Percentiles rank a stretch among this genome's conserved stretches.
Evolutionary conservation across 2,329 filamentous ascomycete genomes (phyloP).

Genomic region (Alternaria brassicae): DNA sequence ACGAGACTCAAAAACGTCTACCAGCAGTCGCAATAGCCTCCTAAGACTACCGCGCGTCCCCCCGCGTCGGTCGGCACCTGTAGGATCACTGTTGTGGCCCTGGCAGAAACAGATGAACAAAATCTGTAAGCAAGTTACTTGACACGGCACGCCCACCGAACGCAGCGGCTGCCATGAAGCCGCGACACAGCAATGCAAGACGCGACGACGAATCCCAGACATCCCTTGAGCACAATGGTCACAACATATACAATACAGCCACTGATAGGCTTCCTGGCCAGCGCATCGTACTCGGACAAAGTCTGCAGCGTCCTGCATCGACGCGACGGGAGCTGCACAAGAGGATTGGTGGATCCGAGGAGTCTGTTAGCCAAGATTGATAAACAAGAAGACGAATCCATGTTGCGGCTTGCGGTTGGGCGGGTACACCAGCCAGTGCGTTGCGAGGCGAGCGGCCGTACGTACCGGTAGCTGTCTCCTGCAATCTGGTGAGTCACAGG

Average conservation of each 20-base stretch:
- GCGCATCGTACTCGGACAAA: constrained; percentile 13
- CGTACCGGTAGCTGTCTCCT: background rate
- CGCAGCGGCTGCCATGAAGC: constrained; percentile 21
- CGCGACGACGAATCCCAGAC: constrained; percentile 18
- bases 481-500: background rate
- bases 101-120: constrained; percentile 12
- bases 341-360: background rate
- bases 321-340: background rate
- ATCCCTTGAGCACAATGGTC: no score
- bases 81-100: constrained; percentile 23
- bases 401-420: background rate
- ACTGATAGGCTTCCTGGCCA: no score
- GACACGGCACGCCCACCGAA: constrained; percentile 18
- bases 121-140: constrained; percentile 20
- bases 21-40: constrained; percentile 21
- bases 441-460: background rate
- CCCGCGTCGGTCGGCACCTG: constrained; percentile 24
- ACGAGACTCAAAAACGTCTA: no score
- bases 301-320: constrained; percentile 17
- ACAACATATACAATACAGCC: no score
- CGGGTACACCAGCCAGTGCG: background rate
- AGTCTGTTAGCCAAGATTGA: background rate
- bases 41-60: constrained; percentile 24
- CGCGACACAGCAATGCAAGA: constrained; percentile 19
- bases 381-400: background rate